Evolutionary conservation across 75 land plant genomes (phyloP).

Genomic region (Sequoia sempervirens): DNA sequence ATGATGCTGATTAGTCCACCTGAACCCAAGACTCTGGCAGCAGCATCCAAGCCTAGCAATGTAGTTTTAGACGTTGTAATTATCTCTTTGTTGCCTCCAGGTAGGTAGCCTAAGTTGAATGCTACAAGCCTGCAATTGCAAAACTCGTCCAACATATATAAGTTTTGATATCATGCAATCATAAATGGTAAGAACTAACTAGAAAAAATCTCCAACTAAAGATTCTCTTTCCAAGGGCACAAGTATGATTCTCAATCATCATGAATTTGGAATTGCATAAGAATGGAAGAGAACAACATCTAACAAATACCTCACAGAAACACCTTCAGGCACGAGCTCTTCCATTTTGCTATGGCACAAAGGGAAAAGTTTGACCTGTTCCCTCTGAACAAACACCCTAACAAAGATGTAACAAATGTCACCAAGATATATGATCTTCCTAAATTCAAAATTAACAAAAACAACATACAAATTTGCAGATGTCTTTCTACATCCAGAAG

Average conservation of each 20-base stretch:
- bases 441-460: neutral
- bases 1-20: conserved; percentile 86
- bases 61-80: conserved; percentile 66
- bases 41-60: conserved; percentile 57
- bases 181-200: neutral
- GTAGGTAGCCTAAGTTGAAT: conserved; percentile 95
- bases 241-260: neutral
- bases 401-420: neutral
- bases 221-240: neutral
- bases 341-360: conserved; percentile 86
- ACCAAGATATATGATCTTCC: neutral
- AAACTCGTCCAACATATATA: neutral
- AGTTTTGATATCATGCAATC: neutral
- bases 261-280: too few species aligned
- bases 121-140: conserved; percentile 65
- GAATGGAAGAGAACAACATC: neutral
- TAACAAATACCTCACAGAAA: conserved; percentile 50
- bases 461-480: neutral
- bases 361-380: conserved; percentile 60
- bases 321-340: conserved; percentile 48
- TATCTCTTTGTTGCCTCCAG: conserved; percentile 77
- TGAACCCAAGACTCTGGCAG: conserved; percentile 46
- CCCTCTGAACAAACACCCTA: conserved; percentile 46
- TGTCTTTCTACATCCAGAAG: neutral
- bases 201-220: neutral